Evolutionary conservation across 2,329 filamentous ascomycete genomes (phyloP).

Genomic region (Aphanocladium album): DNA sequence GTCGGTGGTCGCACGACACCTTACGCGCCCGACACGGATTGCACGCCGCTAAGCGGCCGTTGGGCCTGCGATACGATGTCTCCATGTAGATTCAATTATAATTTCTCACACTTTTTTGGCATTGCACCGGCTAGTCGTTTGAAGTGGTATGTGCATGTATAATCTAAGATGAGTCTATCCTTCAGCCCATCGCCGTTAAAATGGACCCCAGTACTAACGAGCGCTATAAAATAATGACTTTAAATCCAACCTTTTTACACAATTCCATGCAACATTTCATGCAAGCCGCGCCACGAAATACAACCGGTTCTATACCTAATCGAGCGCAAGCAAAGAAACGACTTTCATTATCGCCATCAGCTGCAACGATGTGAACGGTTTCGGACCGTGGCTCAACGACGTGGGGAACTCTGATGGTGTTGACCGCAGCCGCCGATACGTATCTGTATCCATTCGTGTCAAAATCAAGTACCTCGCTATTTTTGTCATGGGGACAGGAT

Average conservation of each 20-base stretch:
- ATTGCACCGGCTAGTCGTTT: too few relatives aligned
- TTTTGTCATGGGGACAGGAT: too few relatives aligned
- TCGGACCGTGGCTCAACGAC: too few relatives aligned
- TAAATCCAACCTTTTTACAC: neutral
- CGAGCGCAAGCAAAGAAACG: neutral
- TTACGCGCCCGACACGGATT: conserved; percentile 36
- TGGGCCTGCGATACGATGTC: conserved; percentile 21
- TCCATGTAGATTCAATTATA: neutral
- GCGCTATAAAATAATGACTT: too few relatives aligned
- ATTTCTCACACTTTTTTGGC: too few relatives aligned
- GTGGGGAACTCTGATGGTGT: too few relatives aligned
- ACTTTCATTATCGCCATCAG: neutral
- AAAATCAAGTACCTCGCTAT: too few relatives aligned
- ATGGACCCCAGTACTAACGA: neutral
- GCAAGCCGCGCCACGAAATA: neutral
- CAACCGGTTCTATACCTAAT: neutral
- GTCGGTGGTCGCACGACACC: conserved; percentile 35
- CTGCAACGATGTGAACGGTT: neutral
- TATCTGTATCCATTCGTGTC: too few relatives aligned
- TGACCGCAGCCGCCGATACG: too few relatives aligned
- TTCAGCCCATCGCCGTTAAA: too few relatives aligned
- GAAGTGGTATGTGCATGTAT: too few relatives aligned
- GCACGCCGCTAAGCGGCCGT: conserved; percentile 19
- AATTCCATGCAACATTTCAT: neutral
- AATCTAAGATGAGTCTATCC: too few relatives aligned